Evolutionary conservation across 2,329 filamentous ascomycete genomes (phyloP).

Genomic region (Pseudocercospora crystallina): DNA sequence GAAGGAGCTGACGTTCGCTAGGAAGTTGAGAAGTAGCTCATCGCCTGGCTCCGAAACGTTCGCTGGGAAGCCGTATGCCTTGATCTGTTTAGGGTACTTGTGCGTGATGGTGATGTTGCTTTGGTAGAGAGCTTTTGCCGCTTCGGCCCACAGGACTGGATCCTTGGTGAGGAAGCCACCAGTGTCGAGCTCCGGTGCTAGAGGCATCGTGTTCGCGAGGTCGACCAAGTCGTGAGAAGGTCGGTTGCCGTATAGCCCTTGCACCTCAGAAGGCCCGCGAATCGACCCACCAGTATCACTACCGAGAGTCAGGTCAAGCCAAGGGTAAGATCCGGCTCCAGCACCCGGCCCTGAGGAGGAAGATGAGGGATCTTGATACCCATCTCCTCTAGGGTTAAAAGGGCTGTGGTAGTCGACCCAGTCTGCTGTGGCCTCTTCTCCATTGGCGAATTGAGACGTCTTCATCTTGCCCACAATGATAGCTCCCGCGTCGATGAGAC

Average conservation of each 20-base stretch:
- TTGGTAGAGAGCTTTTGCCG: conserved; percentile 47
- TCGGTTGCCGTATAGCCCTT: conserved; percentile 53
- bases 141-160: conserved; percentile 44
- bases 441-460: conserved; percentile 48
- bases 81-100: conserved; percentile 44
- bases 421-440: conserved; percentile 51
- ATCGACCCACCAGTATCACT: conserved; percentile 54
- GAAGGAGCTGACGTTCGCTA: conserved; percentile 45
- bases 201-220: conserved; percentile 51
- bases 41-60: conserved; percentile 38
- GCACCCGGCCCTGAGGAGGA: conserved; percentile 51
- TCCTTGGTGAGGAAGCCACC: conserved; percentile 49
- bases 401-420: conserved; percentile 48
- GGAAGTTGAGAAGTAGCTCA: conserved; percentile 43
- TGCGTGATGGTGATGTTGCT: conserved; percentile 45
- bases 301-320: conserved; percentile 53
- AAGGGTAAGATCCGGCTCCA: conserved; percentile 48
- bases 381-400: conserved; percentile 46
- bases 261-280: conserved; percentile 48
- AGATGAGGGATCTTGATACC: conserved; percentile 47
- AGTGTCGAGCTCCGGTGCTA: conserved; percentile 50
- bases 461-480: conserved; percentile 50
- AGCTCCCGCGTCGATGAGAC: conserved; percentile 61
- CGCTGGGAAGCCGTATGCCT: conserved; percentile 45
- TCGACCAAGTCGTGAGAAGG: conserved; percentile 49